phyloP scores from a whole-genome alignment of 106 monocot species.

The Phalaenopsis equestris region DNA sequence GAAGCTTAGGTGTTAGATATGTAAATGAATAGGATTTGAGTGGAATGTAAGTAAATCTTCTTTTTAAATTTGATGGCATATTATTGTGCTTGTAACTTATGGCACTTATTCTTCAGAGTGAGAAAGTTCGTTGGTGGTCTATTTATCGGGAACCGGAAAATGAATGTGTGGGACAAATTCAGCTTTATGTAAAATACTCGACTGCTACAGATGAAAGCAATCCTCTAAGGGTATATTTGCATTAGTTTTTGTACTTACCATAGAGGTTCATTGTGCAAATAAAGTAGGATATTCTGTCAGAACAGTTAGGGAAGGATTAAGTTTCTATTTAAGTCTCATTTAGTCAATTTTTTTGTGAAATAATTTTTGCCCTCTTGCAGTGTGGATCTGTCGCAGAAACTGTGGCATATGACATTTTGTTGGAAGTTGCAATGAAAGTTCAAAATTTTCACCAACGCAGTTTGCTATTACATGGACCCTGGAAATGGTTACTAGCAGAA shows the following conservation, averaged over 20 bases:
- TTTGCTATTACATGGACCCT: slow-evolving; percentile 75
- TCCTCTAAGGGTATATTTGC: slow-evolving; percentile 38
- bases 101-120: slow-evolving; percentile 31
- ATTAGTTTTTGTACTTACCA: background rate
- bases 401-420: slow-evolving; percentile 81
- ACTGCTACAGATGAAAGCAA: slow-evolving; percentile 55
- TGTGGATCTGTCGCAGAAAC: slow-evolving; percentile 94
- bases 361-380: slow-evolving; percentile 28
- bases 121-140: slow-evolving; percentile 88
- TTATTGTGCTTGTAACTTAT: background rate
- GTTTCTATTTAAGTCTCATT: background rate
- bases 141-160: slow-evolving; percentile 83
- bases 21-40: too few relatives aligned
- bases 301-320: background rate
- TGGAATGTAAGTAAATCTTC: too few relatives aligned
- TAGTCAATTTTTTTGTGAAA: background rate
- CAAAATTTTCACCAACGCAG: slow-evolving; percentile 79
- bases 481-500: slow-evolving; percentile 91
- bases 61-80: background rate
- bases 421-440: slow-evolving; percentile 95
- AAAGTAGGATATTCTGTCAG: background rate
- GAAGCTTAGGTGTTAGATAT: too few relatives aligned
- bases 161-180: slow-evolving; percentile 78
- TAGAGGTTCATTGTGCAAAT: background rate
- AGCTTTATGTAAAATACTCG: slow-evolving; percentile 63